phyloP scores from a whole-genome alignment of 176 grass and related monocot species.

The Juncus effusus region DNA sequence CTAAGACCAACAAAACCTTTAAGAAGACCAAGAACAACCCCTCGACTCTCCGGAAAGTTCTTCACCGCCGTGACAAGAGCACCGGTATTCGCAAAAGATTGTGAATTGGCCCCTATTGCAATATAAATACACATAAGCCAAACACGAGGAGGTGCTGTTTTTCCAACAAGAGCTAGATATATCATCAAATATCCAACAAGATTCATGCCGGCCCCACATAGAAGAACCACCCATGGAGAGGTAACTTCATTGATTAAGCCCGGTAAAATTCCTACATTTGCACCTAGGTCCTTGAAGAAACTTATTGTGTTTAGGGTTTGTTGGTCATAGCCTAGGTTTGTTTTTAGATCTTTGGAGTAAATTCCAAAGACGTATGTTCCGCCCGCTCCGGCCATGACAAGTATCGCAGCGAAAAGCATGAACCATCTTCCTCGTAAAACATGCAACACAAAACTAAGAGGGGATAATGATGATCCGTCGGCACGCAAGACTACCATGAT shows the following conservation, averaged over 20 bases:
- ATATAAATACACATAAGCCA: slow-evolving; percentile 86
- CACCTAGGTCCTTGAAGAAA: slow-evolving; percentile 93
- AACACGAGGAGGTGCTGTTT: slow-evolving; percentile 32
- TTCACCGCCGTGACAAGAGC: slow-evolving; percentile 64
- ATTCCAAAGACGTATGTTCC: slow-evolving; percentile 74
- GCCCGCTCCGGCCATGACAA: slow-evolving; percentile 63
- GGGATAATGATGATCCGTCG: slow-evolving; percentile 3
- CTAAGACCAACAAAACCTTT: slow-evolving; percentile 84
- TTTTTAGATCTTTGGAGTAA: slow-evolving; percentile 71
- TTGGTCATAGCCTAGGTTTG: slow-evolving; percentile 70
- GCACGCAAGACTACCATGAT: slow-evolving; percentile 12
- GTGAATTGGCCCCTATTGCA: slow-evolving; percentile 61
- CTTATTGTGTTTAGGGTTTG: slow-evolving; percentile 71
- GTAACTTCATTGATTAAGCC: slow-evolving; percentile 62
- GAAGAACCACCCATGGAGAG: slow-evolving; percentile 58
- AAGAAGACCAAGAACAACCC: slow-evolving; percentile 61
- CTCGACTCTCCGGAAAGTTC: slow-evolving; percentile 69
- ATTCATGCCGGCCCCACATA: slow-evolving; percentile 64
- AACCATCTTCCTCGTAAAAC: slow-evolving; percentile 65
- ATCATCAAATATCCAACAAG: slow-evolving; percentile 76
- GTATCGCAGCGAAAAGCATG: slow-evolving; percentile 69
- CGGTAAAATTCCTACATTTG: slow-evolving; percentile 64
- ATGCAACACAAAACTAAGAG: slow-evolving; percentile 31
- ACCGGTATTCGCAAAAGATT: slow-evolving; percentile 77
- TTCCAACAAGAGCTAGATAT: slow-evolving; percentile 55